Base-by-base conservation (phyloP, 495 filamentous ascomycete species). In the Aspergillus cavernicola region DNA sequence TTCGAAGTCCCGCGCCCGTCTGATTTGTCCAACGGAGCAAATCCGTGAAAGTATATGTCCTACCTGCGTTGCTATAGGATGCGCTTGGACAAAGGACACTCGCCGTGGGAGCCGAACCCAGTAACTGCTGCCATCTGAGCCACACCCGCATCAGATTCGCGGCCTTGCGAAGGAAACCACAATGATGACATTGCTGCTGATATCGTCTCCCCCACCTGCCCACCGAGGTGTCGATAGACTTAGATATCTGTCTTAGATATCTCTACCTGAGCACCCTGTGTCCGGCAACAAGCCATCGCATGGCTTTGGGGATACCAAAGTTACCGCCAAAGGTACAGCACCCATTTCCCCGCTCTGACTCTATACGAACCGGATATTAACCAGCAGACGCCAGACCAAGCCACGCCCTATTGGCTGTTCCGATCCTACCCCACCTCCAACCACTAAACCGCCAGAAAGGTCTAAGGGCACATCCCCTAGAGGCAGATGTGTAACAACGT, bases 401-500 rank as follows among this genome's bases (percentile, higher is more conserved):
- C 26, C 19, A 22, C 33, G 23, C 23, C 23, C 33, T 31, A 39
- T 50, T 31, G 33, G 45, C 28, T 36, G 32, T 19, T n/a, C 12
- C n/a, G 18, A 1, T 23, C 28, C 22, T 36, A 26, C 45, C 23
- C 48, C 49, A 38, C 49, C 28, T 6, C 49, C 28, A 32, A 31
- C 20, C 16, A 35, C 9, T 33, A 46, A 29, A 2, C 39, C 46
- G 22, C 35, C 33, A 40, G 42, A 32, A 20, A 31, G 5, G 26
- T 32, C 41, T 39, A 16, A 42, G 23, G 6, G 28, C 16, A 37
- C 11, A 37, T 43, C 18, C 33, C 42, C 29, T 36, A 38, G 8
- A 35, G 13, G 13, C 33, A 50, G 29, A 61, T 61, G 55, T 61
- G 59, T 39, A 53, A 61, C 28, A 61, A 61, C 43, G 55, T 58